Base-by-base conservation (phyloP, 352 stramenopile species). In the Phytophthora vignae region DNA sequence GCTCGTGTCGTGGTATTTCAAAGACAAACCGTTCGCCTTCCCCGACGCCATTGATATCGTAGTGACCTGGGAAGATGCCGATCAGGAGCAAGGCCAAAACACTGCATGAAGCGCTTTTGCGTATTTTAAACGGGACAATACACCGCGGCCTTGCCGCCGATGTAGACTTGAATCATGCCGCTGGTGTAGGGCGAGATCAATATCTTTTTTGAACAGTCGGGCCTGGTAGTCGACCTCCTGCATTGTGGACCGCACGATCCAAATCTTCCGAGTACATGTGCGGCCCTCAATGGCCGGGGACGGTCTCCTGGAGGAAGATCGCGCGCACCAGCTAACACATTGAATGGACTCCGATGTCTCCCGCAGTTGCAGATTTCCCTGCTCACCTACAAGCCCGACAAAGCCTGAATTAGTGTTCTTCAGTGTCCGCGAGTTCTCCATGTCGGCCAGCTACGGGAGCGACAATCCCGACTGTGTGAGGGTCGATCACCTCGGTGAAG, bases 1-100 rank as follows among this genome's bases (percentile, higher is more conserved):
- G n/a, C 36, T 60, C 0, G 48, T 77, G 42, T 74, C 64, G 31
- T 77, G 70, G 70, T 74, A 74, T n/a, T 74, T 74, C 27, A 66
- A 74, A 54, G 64, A 73, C 12, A 48, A 67, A 38, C 58, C 62
- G 46, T 77, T 77, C 49, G 49, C 48, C 14, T 74, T 77, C 42
- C 69, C 70, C 9, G 70, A 77, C 25, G 64, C 55, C 31, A 36
- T 77, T 10, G 70, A 77, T 19, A 31, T 77, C 5, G 65, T 77
- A 10, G 61, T 67, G 12, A 42, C 61, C 2, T 72, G 56, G 22
- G 38, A 67, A 42, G 42, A 72, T 46, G n/a, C 4, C n/a, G 60
- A 64, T 0, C 9, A 60, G 9, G 17, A 66, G 5, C 7, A 33
- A 31, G 27, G 7, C 27, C 27, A 31, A 31, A 3, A 8, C 27